Percentiles rank a stretch among this genome's conserved stretches.
Evolutionary conservation across 1,139 yeast genomes (phyloP).

Genomic region (Hyphopichia wangnamkhiaoensis): DNA sequence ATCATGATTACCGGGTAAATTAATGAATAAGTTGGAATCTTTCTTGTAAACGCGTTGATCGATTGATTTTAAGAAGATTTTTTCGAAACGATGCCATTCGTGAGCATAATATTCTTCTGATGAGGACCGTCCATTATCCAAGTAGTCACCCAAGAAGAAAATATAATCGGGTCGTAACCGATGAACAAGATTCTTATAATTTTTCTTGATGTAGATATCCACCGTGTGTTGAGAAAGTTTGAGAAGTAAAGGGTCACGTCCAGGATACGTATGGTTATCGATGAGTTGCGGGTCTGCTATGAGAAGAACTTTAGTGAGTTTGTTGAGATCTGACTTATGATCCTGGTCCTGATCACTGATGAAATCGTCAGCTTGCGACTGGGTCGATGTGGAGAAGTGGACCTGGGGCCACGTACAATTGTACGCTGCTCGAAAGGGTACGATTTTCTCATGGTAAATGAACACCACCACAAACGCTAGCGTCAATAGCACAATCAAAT

Average conservation of each 20-base stretch:
- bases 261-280: conserved; percentile 52
- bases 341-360: conserved; percentile 10
- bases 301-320: conserved; percentile 28
- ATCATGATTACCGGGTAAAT: conserved; percentile 59
- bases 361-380: conserved; percentile 3
- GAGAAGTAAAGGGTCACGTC: conserved; percentile 36
- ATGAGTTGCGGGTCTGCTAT: conserved; percentile 52
- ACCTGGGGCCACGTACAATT: conserved; percentile 37
- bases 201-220: conserved; percentile 49
- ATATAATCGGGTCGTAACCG: conserved; percentile 45
- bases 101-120: conserved; percentile 37
- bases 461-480: conserved; percentile 34
- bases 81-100: conserved; percentile 40
- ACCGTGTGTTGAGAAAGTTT: conserved; percentile 49
- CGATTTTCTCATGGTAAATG: conserved; percentile 33
- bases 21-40: conserved; percentile 28
- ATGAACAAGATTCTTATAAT: conserved; percentile 39
- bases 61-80: conserved; percentile 26
- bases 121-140: conserved; percentile 54
- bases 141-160: conserved; percentile 53
- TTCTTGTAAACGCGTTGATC: conserved; percentile 17
- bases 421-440: conserved; percentile 28
- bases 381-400: conserved; percentile 1
- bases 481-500: conserved; percentile 22
- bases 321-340: not conserved